Base-by-base conservation (phyloP, 208 protist species). In the Leishmania guyanensis region DNA sequence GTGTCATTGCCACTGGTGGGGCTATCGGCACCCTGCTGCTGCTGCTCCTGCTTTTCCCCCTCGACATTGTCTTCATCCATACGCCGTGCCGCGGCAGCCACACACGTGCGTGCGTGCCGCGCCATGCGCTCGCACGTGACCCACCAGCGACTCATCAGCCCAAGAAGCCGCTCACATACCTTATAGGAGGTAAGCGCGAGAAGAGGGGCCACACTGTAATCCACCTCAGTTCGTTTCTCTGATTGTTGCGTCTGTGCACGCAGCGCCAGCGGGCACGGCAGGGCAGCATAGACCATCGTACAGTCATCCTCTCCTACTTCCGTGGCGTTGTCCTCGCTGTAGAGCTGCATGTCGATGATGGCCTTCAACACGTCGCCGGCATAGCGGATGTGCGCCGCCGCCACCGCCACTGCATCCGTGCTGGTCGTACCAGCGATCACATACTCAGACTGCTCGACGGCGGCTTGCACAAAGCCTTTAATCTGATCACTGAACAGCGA, bases 141-240 rank as follows among this genome's bases (percentile, higher is more conserved):
- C 82, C 82, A 85, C 82, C 82, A 85, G 54, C 53, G 26, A 53
- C 68, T 73, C 36, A 84, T 20, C 60, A 64, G 33, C n/a, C 46
- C n/a, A n/a, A 84, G 58, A 14, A 80, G 22, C 9, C 6, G 69
- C 17, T 74, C 58, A 66, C 82, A 81, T 4, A 39, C 72, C 58
- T 33, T 36, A 53, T 78, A 81, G 39, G 85, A 65, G 77, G 75
- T 56, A 22, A 83, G 39, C n/a, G 39, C 10, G 1, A 81, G 62
- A 22, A 85, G 71, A 50, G 82, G 79, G 9, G 82, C 82, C 5
- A 85, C 70, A 17, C n/a, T 81, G 77, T 75, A 85, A 20, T 81
- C 77, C 0, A 50, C 68, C 26, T 48, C 64, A 1, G 17, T 39
- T 51, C 22, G 71, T n/a, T 3, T 29, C 26, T 73, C 69, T 53